These are phyloP conservation scores for Eimeria maxima DNA, from an alignment of 169 alveolate species.

Conservation along the genomic window DNA sequence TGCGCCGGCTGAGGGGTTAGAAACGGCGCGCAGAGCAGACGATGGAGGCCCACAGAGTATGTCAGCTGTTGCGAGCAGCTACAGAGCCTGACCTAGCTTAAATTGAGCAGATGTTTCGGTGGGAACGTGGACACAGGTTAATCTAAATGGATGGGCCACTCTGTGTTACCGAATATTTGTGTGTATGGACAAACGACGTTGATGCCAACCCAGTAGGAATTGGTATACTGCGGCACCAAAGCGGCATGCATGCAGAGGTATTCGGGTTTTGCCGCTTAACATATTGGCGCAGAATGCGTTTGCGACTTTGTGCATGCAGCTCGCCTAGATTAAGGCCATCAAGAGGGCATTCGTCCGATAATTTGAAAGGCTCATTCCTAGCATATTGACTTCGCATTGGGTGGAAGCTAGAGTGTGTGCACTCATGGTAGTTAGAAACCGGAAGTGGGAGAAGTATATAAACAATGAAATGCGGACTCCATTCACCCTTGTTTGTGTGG, in stretches of 20 bases:
- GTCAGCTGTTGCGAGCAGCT: background rate
- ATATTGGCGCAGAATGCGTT: background rate
- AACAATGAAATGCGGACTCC: background rate
- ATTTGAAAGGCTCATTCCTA: background rate
- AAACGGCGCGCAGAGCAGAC: slow-evolving; percentile 12
- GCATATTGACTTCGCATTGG: background rate
- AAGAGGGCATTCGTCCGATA: background rate
- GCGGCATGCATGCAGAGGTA: background rate
- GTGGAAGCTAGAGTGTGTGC: background rate
- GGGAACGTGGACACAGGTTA: background rate
- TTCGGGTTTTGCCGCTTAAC: background rate
- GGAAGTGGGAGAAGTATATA: background rate
- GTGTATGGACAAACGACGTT: background rate
- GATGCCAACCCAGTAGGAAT: background rate
- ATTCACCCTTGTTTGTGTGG: background rate
- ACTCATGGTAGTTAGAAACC: background rate
- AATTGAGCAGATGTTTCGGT: background rate
- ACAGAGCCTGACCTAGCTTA: background rate
- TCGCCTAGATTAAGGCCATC: slow-evolving; percentile 1
- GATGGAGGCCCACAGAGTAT: slow-evolving; percentile 30
- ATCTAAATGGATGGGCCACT: background rate
- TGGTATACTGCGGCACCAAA: background rate
- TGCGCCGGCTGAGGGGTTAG: background rate
- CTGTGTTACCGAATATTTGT: background rate
- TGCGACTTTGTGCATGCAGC: slow-evolving; percentile 30